These are phyloP conservation scores for Eurotiales sp. DNA, from an alignment of 2,329 filamentous ascomycete genomes.

Conservation along the genomic window DNA sequence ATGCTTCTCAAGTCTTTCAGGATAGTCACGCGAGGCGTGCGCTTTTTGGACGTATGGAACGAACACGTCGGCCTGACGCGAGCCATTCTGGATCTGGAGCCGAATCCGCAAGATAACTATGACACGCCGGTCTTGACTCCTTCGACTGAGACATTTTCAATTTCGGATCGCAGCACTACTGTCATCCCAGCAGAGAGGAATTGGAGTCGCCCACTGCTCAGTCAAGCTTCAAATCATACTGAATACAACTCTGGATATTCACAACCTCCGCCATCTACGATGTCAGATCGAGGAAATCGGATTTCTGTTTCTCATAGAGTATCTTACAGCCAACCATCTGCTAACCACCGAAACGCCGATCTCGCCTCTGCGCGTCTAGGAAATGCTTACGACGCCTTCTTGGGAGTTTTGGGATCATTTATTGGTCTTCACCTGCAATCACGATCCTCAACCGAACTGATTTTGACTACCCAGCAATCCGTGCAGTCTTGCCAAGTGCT, in stretches of 20 bases:
- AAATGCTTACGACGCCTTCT: slow-evolving; percentile 77
- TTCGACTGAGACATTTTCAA: slow-evolving; percentile 35
- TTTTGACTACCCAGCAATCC: slow-evolving; percentile 76
- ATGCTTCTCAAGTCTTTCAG: slow-evolving; percentile 92
- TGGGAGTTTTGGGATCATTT: slow-evolving; percentile 88
- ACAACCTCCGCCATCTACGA: slow-evolving; percentile 23
- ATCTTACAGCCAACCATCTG: slow-evolving; percentile 67
- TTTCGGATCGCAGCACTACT: slow-evolving; percentile 19
- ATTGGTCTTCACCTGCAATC: slow-evolving; percentile 91
- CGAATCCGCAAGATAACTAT: slow-evolving; percentile 21
- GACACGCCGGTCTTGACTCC: slow-evolving; percentile 35
- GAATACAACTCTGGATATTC: slow-evolving; percentile 17
- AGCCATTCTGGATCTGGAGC: slow-evolving; percentile 38
- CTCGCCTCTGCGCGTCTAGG: slow-evolving; percentile 80
- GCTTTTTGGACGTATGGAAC: slow-evolving; percentile 82
- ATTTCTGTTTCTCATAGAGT: slow-evolving; percentile 65
- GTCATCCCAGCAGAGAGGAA: slow-evolving; percentile 28
- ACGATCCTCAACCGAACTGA: slow-evolving; percentile 80
- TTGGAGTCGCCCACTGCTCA: slow-evolving; percentile 28
- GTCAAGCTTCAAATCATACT: slow-evolving; percentile 25
- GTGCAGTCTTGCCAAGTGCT: slow-evolving; percentile 77
- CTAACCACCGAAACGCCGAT: slow-evolving; percentile 61
- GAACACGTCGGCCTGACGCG: slow-evolving; percentile 48
- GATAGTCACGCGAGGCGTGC: slow-evolving; percentile 84
- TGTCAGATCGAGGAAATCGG: slow-evolving; percentile 43